Percentiles rank a stretch among this genome's conserved stretches.
phyloP scores from a whole-genome alignment of 371 early-diverging fungal genomes.

The Lichtheimia corymbifera region DNA sequence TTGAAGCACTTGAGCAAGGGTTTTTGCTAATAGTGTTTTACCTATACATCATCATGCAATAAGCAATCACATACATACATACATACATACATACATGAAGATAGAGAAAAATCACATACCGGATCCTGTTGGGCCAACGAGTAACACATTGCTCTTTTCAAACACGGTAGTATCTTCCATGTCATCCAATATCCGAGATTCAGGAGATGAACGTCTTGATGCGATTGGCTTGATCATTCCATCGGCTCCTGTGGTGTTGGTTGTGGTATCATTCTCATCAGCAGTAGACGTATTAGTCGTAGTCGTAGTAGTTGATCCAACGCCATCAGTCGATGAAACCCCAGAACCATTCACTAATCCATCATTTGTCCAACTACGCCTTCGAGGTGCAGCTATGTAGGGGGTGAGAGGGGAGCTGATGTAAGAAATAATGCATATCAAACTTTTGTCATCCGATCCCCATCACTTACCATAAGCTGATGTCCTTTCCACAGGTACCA shows the following conservation, averaged over 20 bases:
- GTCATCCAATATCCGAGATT: background rate
- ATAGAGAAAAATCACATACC: constrained; percentile 3
- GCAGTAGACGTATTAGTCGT: background rate
- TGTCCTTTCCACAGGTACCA: constrained; percentile 22
- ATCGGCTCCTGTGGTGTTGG: background rate
- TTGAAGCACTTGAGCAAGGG: constrained; percentile 81
- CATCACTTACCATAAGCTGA: constrained; percentile 15
- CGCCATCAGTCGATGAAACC: background rate
- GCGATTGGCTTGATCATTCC: constrained; percentile 5
- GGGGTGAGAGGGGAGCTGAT: too few species aligned
- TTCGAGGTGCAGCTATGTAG: background rate
- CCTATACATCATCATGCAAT: constrained; percentile 26
- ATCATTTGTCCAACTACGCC: constrained; percentile 1
- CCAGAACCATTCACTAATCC: too few species aligned
- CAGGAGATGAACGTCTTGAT: background rate
- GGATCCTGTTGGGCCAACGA: constrained; percentile 90
- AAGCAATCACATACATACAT: background rate
- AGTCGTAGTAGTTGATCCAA: background rate
- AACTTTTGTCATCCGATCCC: too few species aligned
- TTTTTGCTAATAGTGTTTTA: constrained; percentile 84
- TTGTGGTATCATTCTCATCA: background rate
- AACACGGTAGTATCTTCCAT: constrained; percentile 44
- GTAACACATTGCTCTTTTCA: constrained; percentile 89
- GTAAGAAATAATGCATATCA: too few species aligned
- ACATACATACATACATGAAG: background rate